Percentiles rank a stretch among this genome's conserved stretches.
Evolutionary conservation across 176 grass and related monocot species (phyloP).

Genomic region (Lolium perenne): DNA sequence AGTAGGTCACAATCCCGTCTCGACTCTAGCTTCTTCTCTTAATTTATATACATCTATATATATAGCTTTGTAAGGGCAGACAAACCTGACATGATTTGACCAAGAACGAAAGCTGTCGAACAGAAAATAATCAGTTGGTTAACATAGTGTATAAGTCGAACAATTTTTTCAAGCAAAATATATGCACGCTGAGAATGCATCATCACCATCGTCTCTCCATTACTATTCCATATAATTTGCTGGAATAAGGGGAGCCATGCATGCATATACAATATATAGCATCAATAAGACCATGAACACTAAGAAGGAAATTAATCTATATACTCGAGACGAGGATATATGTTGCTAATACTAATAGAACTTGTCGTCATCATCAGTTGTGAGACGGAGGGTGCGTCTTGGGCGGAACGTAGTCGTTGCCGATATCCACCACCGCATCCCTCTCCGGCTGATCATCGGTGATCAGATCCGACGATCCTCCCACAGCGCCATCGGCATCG

Average conservation of each 20-base stretch:
- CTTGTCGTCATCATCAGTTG: slow-evolving; percentile 50
- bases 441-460: slow-evolving; percentile 21
- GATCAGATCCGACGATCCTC: slow-evolving; percentile 14
- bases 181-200: not conserved
- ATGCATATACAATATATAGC: not conserved
- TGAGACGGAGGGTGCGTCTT: slow-evolving; percentile 57
- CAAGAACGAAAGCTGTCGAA: too few species aligned
- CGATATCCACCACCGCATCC: not conserved
- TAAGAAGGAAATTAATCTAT: not conserved
- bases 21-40: too few species aligned
- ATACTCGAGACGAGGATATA: not conserved
- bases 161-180: not conserved
- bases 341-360: not conserved
- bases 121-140: not conserved
- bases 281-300: not conserved
- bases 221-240: not conserved
- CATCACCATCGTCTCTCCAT: not conserved
- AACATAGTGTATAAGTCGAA: not conserved
- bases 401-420: slow-evolving; percentile 39
- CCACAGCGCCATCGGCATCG: not conserved
- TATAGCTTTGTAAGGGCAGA: too few species aligned
- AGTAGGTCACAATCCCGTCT: too few species aligned
- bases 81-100: too few species aligned
- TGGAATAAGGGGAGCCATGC: not conserved
- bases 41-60: too few species aligned